phyloP scores from a whole-genome alignment of 495 filamentous ascomycete species.

The Halenospora varia region DNA sequence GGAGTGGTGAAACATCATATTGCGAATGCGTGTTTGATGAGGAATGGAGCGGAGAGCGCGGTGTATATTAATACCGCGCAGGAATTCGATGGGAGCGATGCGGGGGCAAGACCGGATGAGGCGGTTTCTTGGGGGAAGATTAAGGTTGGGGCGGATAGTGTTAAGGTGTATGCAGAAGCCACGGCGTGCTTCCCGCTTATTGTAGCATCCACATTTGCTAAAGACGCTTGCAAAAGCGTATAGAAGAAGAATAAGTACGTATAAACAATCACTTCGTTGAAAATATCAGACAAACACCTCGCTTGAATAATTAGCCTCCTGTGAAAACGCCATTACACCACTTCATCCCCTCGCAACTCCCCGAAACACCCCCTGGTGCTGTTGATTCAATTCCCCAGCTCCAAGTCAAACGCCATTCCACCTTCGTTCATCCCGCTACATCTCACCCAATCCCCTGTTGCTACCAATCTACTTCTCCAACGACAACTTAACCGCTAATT shows the following conservation, averaged over 20 bases:
- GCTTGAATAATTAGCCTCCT: too few relatives aligned
- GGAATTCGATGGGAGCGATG: slow-evolving; percentile 97
- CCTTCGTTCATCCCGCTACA: too few relatives aligned
- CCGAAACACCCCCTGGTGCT: too few relatives aligned
- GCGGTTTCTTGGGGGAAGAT: slow-evolving; percentile 99
- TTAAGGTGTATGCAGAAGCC: slow-evolving; percentile 93
- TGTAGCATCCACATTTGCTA: slow-evolving; percentile 90
- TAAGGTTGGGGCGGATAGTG: slow-evolving; percentile 75
- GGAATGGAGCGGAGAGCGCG: slow-evolving; percentile 92
- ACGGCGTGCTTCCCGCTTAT: slow-evolving; percentile 92
- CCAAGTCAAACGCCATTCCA: too few relatives aligned
- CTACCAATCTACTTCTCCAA: too few relatives aligned
- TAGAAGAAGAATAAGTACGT: background rate
- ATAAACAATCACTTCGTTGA: too few relatives aligned
- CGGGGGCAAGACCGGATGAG: slow-evolving; percentile 92
- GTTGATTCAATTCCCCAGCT: too few relatives aligned
- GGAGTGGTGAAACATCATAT: slow-evolving; percentile 97
- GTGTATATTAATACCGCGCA: slow-evolving; percentile 96
- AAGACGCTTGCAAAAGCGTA: slow-evolving; percentile 29
- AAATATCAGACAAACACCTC: too few relatives aligned
- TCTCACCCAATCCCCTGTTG: too few relatives aligned
- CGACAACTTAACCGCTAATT: too few relatives aligned
- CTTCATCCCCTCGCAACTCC: too few relatives aligned
- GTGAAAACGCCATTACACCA: too few relatives aligned
- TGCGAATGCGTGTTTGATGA: slow-evolving; percentile 93